Base-by-base conservation (phyloP, 805 yeast genomes). In the Suhomyces xylopsoci region DNA sequence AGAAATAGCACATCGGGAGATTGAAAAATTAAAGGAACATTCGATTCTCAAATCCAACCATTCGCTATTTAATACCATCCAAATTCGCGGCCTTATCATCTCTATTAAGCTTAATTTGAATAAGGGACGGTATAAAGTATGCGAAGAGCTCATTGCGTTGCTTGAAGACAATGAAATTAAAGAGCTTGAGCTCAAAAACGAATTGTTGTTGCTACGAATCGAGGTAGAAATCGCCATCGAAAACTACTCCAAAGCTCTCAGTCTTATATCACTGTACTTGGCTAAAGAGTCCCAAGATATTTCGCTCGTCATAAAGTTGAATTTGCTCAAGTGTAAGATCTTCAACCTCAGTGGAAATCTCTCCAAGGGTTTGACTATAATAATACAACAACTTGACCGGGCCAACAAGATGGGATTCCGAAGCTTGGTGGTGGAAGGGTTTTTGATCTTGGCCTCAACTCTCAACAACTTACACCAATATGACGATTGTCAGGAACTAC, bases 321-420 rank as follows among this genome's bases (percentile, higher is more conserved):
- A 76, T 46, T 58, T 83, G 9, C 59, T 83, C 48, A 79, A 80
- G 58, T 76, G 82, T 43, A 60, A 68, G 12, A 70, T 82, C 0
- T 66, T 82, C 53, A 58, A 77, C 22, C 58, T 66, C 5, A 63
- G 78, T 14, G 77, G 80, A 0, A 66, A 74, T 4, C 80, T 83
- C 12, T 64, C 78, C 8, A 72, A 86, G 52, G 82, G 81, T 0
- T 56, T 85, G 7, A 77, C 86, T 0, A 61, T 78, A 17, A 59
- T 84, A 0, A 62, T 81, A 5, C 81, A 81, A 55, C 74, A 82
- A 49, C 65, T 86, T 1, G 76, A 78, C 46, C 60, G 73, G 10
- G 80, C 87, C 0, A 73, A 75, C 19, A 61, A 64, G 3, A 71
- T 79, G 7, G 82, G 85, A 1, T 73, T 80, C 50, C 64, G 73